phyloP scores from a whole-genome alignment of 352 stramenopile genomes.

The Pythium scleroteichum region DNA sequence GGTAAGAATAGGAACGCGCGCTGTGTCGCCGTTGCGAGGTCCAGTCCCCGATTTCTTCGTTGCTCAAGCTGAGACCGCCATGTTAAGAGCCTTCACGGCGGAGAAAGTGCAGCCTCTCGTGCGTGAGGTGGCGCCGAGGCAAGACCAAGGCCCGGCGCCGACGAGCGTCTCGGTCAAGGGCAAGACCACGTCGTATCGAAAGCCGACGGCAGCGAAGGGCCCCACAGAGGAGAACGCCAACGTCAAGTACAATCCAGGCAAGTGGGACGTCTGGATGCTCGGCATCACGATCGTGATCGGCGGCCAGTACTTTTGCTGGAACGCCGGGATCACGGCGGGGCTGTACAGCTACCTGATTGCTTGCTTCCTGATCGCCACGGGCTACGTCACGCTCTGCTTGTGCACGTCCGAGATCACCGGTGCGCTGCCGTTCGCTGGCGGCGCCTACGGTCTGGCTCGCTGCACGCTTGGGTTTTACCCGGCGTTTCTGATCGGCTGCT shows the following conservation, averaged over 20 bases:
- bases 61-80: too few species aligned
- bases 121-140: neutral
- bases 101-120: neutral
- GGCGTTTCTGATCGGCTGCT: slow-evolving; percentile 34
- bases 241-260: slow-evolving; percentile 12
- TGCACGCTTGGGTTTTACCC: slow-evolving; percentile 33
- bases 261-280: slow-evolving; percentile 26
- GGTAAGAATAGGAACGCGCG: too few species aligned
- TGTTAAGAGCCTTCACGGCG: too few species aligned
- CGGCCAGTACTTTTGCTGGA: slow-evolving; percentile 36
- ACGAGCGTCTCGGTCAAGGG: neutral
- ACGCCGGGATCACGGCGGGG: slow-evolving; percentile 20
- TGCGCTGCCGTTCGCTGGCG: slow-evolving; percentile 32
- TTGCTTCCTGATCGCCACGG: slow-evolving; percentile 18
- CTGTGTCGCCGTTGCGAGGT: too few species aligned
- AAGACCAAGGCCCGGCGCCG: neutral
- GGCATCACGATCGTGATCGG: slow-evolving; percentile 33
- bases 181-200: slow-evolving; percentile 8
- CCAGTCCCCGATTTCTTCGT: too few species aligned
- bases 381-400: slow-evolving; percentile 26
- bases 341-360: slow-evolving; percentile 19
- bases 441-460: slow-evolving; percentile 29
- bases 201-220: slow-evolving; percentile 26
- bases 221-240: neutral
- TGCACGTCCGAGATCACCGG: slow-evolving; percentile 30